These are phyloP conservation scores for Dipteronia sinensis DNA, from an alignment of 345 rosid species.

Conservation along the genomic window DNA sequence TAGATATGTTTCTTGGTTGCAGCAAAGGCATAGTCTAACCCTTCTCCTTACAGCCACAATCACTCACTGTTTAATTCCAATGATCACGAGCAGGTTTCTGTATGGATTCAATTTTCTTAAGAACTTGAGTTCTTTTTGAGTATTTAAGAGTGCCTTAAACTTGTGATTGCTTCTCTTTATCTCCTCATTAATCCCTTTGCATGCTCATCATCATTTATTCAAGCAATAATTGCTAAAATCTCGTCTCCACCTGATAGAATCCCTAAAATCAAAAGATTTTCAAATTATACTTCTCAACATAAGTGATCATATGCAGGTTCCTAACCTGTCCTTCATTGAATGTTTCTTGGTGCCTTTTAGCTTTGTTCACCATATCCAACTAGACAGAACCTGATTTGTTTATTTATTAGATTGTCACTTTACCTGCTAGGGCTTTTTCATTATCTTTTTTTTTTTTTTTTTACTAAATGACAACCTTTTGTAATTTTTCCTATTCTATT, in stretches of 20 bases:
- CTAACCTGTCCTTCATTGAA: neutral
- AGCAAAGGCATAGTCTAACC: no score
- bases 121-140: conserved; percentile 1
- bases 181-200: neutral
- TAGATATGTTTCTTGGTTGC: no score
- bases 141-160: neutral
- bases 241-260: neutral
- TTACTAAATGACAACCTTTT: neutral
- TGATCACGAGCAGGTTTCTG: no score
- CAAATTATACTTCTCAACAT: neutral
- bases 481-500: neutral
- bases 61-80: no score
- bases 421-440: neutral
- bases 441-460: neutral
- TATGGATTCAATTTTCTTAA: neutral
- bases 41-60: no score
- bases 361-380: neutral
- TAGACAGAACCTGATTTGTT: neutral
- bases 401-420: neutral
- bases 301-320: neutral
- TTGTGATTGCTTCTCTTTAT: conserved; percentile 1
- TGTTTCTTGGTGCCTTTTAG: neutral
- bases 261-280: conserved; percentile 7
- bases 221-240: neutral
- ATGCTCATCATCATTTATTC: neutral